Evolutionary conservation across 108 stramenopile genomes (phyloP).

Genomic region (Skeletonema potamos): DNA sequence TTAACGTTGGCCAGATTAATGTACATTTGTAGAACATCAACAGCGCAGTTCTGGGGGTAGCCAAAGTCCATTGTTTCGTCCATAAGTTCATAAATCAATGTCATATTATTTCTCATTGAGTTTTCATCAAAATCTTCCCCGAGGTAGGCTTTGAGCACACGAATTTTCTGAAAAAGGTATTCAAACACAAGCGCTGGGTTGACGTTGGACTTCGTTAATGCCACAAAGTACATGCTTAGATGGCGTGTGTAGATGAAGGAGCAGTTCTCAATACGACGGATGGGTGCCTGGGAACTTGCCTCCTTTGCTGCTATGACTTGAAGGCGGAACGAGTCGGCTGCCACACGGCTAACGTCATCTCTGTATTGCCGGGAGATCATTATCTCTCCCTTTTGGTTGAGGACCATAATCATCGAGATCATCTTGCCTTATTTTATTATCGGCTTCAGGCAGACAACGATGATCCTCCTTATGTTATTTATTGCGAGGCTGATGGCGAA

Average conservation of each 20-base stretch:
- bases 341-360: slow-evolving; percentile 87
- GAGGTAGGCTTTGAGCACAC: slow-evolving; percentile 96
- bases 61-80: slow-evolving; percentile 99
- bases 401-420: slow-evolving; percentile 92
- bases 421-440: slow-evolving; percentile 42
- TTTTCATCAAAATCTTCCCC: slow-evolving; percentile 97
- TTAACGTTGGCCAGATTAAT: slow-evolving; percentile 94
- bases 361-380: slow-evolving; percentile 93
- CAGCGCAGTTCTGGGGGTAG: slow-evolving; percentile 97
- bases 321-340: slow-evolving; percentile 87
- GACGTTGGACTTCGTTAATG: slow-evolving; percentile 94
- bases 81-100: slow-evolving; percentile 98
- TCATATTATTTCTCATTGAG: slow-evolving; percentile 96
- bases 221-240: slow-evolving; percentile 97
- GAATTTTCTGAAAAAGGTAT: slow-evolving; percentile 93
- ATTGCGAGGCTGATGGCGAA: neutral
- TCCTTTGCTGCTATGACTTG: slow-evolving; percentile 96
- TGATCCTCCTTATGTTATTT: slow-evolving; percentile 1
- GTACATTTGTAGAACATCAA: slow-evolving; percentile 96
- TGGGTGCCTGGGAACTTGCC: slow-evolving; percentile 93
- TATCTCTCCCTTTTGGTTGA: slow-evolving; percentile 92
- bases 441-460: neutral
- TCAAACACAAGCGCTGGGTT: slow-evolving; percentile 98
- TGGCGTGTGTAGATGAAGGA: slow-evolving; percentile 97
- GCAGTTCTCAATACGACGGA: slow-evolving; percentile 92